Base-by-base conservation (phyloP, 805 yeast genomes). In the Clavispora fructus region DNA sequence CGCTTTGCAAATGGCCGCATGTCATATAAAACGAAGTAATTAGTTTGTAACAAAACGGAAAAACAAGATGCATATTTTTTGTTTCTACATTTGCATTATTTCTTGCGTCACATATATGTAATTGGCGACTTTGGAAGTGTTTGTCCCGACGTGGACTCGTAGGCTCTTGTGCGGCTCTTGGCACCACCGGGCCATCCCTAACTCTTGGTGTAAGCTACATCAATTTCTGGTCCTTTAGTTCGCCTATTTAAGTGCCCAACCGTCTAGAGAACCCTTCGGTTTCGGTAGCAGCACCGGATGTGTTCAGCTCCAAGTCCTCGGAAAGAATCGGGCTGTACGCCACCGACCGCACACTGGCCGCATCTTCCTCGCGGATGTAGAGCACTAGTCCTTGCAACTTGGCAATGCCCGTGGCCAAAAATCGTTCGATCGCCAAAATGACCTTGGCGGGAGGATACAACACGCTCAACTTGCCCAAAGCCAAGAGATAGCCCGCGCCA, bases 361-460 rank as follows among this genome's bases (percentile, higher is more conserved):
- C 83, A 42, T 79, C 84, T 38, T 68, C 74, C 65, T 87, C 95
- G 47, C 68, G 74, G 50, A 80, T 73, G 61, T 77, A 87, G 38
- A 65, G 66, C 44, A 85, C 78, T 29, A 76, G 64, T 7, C 67
- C 53, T 35, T 87, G 83, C 50, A 87, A 73, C 48, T 72, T 57
- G 8, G 64, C 64, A 49, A 88, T 88, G 17, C 73, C 65, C 2
- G 59, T 58, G 8, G 69, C 72, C 12, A 84, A 59, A 52, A 77
- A 77, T 12, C 54, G 45, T 65, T 89, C 97, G 44, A 87, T 83
- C 64, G 72, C 80, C 49, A 79, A 76, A 9, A 87, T 76, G 3
- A 80, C 71, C 53, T 78, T 71, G 39, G 84, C 75, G 7, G 90
- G 87, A 12, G 94, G 95, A 40, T 78, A 75, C 48, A 88, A 64